Evolutionary conservation across 2,329 filamentous ascomycete genomes (phyloP), one percentile per base, ranked within the genome.

Genomic region (Fusarium camptoceras): DNA sequence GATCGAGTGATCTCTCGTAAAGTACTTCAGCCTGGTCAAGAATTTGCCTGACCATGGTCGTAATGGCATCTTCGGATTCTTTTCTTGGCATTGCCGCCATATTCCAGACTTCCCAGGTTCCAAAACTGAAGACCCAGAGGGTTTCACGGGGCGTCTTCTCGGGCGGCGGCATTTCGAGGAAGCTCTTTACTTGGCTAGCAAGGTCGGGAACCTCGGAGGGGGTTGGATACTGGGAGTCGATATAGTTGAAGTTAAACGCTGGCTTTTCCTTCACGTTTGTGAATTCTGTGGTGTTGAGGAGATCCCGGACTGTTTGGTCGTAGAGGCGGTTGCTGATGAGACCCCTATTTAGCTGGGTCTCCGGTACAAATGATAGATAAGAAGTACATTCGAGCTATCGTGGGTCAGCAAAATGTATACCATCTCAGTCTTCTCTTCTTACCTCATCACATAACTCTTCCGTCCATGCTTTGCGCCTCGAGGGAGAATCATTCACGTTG

Each of bases 271-370:
- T 63, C 8, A 78, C 68, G n/a, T 78, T 70, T 25, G 79, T 76
- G 12, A 78, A 72, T 34, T 76, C 71, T 12, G 77, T 73, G 11
- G 78, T 64, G 22, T 77, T 75, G 15, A 81, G 73, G 11, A 85
- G 70, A 4, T 81, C 84, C 2, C 79, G 76, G 1, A 80, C 58
- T 48, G 31, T 75, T 70, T 30, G 70, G 37, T 84, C 88, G 54
- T 89, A 91, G 8, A 86, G 76, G 31, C 79, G 70, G 67, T 85
- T 94, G 65, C 83, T 85, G 4, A 79, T 91, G 31, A 87, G 81
- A 14, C 74, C 79, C 24, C 49, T 87, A 82, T 24, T 89, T n/a
- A 80, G 84, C 20, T 79, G 84, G 14, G 71, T 70, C 4, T 68
- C 55, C 4, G 85, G 85, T 2, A 86, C 76, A 55, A 85, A 81